These are phyloP conservation scores for Colletotrichum tanaceti DNA, from an alignment of 2,329 filamentous ascomycete species.

Conservation along the genomic window DNA sequence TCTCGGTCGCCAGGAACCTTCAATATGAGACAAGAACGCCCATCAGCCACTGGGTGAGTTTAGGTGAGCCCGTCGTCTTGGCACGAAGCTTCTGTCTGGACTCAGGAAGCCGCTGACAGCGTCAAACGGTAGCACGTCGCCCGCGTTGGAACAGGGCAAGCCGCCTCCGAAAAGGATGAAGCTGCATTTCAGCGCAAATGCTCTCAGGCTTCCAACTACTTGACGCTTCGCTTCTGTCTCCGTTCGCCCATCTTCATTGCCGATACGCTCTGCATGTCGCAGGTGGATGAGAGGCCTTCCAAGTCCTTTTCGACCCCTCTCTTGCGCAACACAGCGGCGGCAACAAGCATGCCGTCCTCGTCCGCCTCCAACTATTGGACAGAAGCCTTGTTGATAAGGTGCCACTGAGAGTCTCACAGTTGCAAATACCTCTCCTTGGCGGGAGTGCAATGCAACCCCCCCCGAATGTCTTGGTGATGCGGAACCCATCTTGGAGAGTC, in stretches of 20 bases:
- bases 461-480: conserved; percentile 24
- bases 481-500: conserved; percentile 19
- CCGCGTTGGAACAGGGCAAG: background rate
- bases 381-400: background rate
- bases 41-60: background rate
- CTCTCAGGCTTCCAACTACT: background rate
- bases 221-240: conserved; percentile 4
- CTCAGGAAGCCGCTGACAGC: background rate
- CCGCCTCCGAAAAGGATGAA: too few species aligned
- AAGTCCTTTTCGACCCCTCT: background rate
- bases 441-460: conserved; percentile 32
- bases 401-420: conserved; percentile 5
- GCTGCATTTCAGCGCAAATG: background rate
- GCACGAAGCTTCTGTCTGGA: conserved; percentile 24
- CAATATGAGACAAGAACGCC: conserved; percentile 1
- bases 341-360: background rate
- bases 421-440: conserved; percentile 25
- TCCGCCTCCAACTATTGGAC: conserved; percentile 1
- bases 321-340: conserved; percentile 10
- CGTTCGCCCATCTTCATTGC: background rate
- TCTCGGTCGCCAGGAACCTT: background rate
- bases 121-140: background rate
- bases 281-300: background rate
- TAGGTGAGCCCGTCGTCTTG: conserved; percentile 5
- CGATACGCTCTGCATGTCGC: conserved; percentile 16